These are phyloP conservation scores for Inga laurina DNA, from an alignment of 306 rosid species.

Conservation along the genomic window DNA sequence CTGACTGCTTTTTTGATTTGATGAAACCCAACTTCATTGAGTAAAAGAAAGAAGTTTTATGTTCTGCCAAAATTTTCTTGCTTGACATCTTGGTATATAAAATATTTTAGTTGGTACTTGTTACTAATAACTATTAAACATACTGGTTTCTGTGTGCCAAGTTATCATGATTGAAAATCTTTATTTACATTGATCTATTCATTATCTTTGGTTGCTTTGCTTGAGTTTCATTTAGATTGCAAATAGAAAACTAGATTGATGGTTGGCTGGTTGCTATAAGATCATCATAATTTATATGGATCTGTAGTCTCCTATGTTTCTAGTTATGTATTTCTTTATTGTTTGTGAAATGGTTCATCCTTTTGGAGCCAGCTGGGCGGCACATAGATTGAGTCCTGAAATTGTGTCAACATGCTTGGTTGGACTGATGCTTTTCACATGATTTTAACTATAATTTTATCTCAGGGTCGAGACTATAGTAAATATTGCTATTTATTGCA, in stretches of 20 bases:
- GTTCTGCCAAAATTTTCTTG: conserved; percentile 16
- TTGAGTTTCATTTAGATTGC: conserved; percentile 21
- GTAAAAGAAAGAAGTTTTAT: neutral
- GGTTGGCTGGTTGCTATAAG: conserved; percentile 19
- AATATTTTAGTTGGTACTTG: neutral
- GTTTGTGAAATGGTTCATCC: conserved; percentile 14
- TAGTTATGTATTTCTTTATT: conserved; percentile 9
- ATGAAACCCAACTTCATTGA: conserved; percentile 5
- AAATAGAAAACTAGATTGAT: conserved; percentile 15
- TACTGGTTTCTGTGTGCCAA: neutral
- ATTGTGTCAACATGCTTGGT: conserved; percentile 6
- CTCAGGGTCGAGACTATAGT: conserved; percentile 24
- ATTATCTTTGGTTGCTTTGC: conserved; percentile 16
- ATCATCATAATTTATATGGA: conserved; percentile 25
- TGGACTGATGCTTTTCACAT: neutral
- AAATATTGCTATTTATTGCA: conserved; percentile 20
- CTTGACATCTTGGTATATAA: neutral
- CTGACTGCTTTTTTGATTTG: neutral
- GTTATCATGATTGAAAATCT: neutral
- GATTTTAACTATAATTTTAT: conserved; percentile 13
- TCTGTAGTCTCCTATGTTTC: conserved; percentile 3
- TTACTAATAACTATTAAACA: neutral
- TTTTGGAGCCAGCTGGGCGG: conserved; percentile 4
- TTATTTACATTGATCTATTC: neutral
- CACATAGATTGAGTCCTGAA: conserved; percentile 16